phyloP scores from a whole-genome alignment of 164 flowering plant genomes.

The Umbellularia californica region DNA sequence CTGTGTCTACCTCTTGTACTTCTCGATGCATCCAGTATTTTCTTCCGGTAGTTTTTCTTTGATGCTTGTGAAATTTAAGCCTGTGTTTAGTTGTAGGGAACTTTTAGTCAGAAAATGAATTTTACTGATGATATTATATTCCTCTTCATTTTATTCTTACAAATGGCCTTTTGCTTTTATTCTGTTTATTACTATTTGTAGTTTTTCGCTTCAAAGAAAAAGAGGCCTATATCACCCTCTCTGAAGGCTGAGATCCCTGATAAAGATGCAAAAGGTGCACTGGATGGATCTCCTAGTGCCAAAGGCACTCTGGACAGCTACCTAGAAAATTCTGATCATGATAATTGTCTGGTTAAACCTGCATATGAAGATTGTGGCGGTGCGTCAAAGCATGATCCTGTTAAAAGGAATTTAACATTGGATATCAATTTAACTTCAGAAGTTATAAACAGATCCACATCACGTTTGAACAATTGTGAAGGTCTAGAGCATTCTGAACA shows the following conservation, averaged over 20 bases:
- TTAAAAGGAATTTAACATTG: slow-evolving; percentile 44
- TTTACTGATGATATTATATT: not conserved
- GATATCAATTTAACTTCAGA: slow-evolving; percentile 31
- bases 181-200: slow-evolving; percentile 23
- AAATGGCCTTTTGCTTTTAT: not conserved
- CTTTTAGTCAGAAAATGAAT: not conserved
- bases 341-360: slow-evolving; percentile 7
- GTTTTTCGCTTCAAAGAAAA: slow-evolving; percentile 77
- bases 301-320: slow-evolving; percentile 63
- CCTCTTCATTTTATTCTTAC: not conserved
- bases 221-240: slow-evolving; percentile 47
- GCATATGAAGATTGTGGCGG: slow-evolving; percentile 10
- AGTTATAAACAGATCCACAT: slow-evolving; percentile 13
- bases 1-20: too few relatives aligned
- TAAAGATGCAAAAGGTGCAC: slow-evolving; percentile 24
- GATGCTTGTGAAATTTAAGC: not conserved
- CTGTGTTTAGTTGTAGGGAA: not conserved
- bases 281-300: slow-evolving; percentile 56
- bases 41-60: not conserved
- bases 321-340: slow-evolving; percentile 44
- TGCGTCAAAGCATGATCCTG: slow-evolving; percentile 17
- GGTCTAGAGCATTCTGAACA: slow-evolving; percentile 9
- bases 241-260: slow-evolving; percentile 35
- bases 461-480: not conserved
- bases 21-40: not conserved